Evolutionary conservation across 179 eudicot genomes (phyloP).

Genomic region (Silene vulgaris): DNA sequence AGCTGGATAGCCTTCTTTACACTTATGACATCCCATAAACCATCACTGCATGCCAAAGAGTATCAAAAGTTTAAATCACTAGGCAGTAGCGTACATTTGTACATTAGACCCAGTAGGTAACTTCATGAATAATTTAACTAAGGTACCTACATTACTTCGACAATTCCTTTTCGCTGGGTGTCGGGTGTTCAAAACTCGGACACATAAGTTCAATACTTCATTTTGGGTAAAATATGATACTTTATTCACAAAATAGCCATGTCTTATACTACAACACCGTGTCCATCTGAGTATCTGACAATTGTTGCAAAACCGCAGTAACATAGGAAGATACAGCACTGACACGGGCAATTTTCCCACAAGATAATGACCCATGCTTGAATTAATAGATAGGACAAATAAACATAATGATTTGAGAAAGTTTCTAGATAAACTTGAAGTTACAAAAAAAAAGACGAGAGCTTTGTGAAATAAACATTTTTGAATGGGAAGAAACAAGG

Average conservation of each 20-base stretch:
- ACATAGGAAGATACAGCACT: not conserved
- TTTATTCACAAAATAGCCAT: not conserved
- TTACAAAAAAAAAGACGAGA: not conserved
- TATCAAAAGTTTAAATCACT: constrained; percentile 1
- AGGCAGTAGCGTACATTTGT: not conserved
- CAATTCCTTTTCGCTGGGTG: not conserved
- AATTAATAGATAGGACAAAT: not conserved
- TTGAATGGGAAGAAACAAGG: not conserved
- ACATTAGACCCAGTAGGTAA: not conserved
- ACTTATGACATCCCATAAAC: constrained; percentile 93
- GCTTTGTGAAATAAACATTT: not conserved
- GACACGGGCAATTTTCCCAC: not conserved
- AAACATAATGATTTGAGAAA: not conserved
- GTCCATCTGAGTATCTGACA: not conserved
- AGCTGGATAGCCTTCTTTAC: constrained; percentile 73
- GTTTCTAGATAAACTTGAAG: not conserved
- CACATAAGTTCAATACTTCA: not conserved
- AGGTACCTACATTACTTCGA: not conserved
- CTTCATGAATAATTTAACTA: not conserved
- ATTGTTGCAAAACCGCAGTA: not conserved
- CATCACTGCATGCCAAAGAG: constrained; percentile 58
- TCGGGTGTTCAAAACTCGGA: not conserved
- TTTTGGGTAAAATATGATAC: not conserved
- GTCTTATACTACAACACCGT: constrained; percentile 2
- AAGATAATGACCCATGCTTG: not conserved